Percentiles rank a stretch among this genome's conserved stretches.
These are phyloP conservation scores for Xylaria longipes DNA, from an alignment of 495 filamentous ascomycete genomes.

Conservation along the genomic window DNA sequence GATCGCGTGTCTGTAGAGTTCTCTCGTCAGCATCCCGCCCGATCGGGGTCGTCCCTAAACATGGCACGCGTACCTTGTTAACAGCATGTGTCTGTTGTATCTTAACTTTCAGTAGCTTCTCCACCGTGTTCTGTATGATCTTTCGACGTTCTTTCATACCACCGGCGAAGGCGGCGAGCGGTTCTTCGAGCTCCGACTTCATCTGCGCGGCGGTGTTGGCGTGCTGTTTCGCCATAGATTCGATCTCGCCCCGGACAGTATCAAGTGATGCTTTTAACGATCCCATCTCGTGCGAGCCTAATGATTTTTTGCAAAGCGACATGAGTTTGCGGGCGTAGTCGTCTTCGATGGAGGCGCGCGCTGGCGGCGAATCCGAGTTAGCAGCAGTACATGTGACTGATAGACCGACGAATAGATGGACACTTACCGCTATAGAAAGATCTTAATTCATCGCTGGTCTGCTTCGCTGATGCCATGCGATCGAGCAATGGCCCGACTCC, in stretches of 20 bases:
- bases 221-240: slow-evolving; percentile 92
- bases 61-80: slow-evolving; percentile 71
- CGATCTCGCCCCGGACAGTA: slow-evolving; percentile 86
- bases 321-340: slow-evolving; percentile 95
- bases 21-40: slow-evolving; percentile 35
- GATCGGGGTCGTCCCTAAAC: background rate
- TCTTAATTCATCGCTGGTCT: slow-evolving; percentile 93
- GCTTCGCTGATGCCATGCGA: slow-evolving; percentile 95
- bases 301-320: slow-evolving; percentile 82
- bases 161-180: slow-evolving; percentile 86
- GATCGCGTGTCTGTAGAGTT: slow-evolving; percentile 74
- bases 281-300: slow-evolving; percentile 88
- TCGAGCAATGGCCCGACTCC: slow-evolving; percentile 91
- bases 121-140: slow-evolving; percentile 90
- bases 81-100: slow-evolving; percentile 87
- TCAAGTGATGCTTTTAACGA: slow-evolving; percentile 85
- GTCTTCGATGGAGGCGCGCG: slow-evolving; percentile 92
- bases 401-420: background rate
- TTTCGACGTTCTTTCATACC: slow-evolving; percentile 95
- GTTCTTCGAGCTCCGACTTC: slow-evolving; percentile 97
- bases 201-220: slow-evolving; percentile 89
- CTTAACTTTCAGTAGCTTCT: slow-evolving; percentile 92
- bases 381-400: slow-evolving; percentile 17
- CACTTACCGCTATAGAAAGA: slow-evolving; percentile 82
- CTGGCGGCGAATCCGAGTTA: slow-evolving; percentile 49